phyloP scores from a whole-genome alignment of 495 filamentous ascomycete species.

The Hypoxylon fuscum region DNA sequence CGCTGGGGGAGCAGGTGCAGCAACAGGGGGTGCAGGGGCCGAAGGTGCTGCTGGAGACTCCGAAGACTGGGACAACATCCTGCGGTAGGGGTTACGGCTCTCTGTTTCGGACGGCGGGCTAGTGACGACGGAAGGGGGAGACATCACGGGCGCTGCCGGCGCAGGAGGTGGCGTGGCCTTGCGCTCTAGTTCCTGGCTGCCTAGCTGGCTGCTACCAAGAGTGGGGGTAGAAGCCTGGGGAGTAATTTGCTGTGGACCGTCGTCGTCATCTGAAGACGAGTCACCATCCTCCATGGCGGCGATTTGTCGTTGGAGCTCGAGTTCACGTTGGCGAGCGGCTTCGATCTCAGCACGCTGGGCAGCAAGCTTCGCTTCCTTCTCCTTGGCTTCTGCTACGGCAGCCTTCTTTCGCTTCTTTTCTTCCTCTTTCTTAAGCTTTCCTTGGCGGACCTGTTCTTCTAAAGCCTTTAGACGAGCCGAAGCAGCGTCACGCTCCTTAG shows the following conservation, averaged over 20 bases:
- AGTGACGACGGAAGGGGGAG: slow-evolving; percentile 50
- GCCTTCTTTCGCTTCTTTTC: slow-evolving; percentile 92
- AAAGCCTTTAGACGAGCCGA: slow-evolving; percentile 85
- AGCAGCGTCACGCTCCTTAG: slow-evolving; percentile 79
- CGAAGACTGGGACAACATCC: slow-evolving; percentile 60
- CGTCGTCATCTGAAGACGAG: slow-evolving; percentile 87
- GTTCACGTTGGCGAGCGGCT: slow-evolving; percentile 84
- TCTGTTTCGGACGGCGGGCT: slow-evolving; percentile 59
- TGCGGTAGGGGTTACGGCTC: slow-evolving; percentile 62
- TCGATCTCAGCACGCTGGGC: slow-evolving; percentile 93
- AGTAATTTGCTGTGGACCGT: slow-evolving; percentile 81
- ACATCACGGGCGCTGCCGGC: slow-evolving; percentile 53
- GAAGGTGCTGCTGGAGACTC: slow-evolving; percentile 57
- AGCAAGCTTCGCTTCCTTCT: slow-evolving; percentile 85
- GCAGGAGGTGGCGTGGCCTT: slow-evolving; percentile 58
- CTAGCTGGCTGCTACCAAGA: slow-evolving; percentile 58
- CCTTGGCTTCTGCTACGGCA: slow-evolving; percentile 82
- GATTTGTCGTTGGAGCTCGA: slow-evolving; percentile 85
- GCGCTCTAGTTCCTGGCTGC: slow-evolving; percentile 62
- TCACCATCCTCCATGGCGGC: slow-evolving; percentile 79
- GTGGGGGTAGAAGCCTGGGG: slow-evolving; percentile 86
- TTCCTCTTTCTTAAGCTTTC: slow-evolving; percentile 96
- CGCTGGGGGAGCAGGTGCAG: slow-evolving; percentile 52
- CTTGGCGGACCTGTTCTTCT: slow-evolving; percentile 91
- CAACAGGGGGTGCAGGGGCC: slow-evolving; percentile 51